These are phyloP conservation scores for Tolypocladium pustulatum DNA, from an alignment of 2,329 filamentous ascomycete genomes.

Conservation along the genomic window DNA sequence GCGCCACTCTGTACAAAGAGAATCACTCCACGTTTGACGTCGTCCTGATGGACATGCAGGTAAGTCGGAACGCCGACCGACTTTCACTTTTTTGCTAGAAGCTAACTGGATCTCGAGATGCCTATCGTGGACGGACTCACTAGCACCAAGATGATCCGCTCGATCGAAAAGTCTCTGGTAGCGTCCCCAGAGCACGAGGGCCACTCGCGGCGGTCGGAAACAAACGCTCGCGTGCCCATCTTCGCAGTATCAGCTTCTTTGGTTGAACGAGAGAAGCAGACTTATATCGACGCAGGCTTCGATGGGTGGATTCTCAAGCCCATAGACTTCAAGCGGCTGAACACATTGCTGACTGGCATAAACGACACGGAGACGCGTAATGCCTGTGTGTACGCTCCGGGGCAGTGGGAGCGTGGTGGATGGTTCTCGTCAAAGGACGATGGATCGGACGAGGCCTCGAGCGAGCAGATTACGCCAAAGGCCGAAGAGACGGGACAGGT, in stretches of 20 bases:
- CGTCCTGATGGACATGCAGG: slow-evolving; percentile 89
- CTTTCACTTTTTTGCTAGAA: background rate
- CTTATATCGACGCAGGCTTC: slow-evolving; percentile 69
- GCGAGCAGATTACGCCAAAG: slow-evolving; percentile 16
- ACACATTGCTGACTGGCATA: slow-evolving; percentile 59
- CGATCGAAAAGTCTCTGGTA: slow-evolving; percentile 47
- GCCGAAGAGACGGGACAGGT: slow-evolving; percentile 7
- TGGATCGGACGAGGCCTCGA: slow-evolving; percentile 3
- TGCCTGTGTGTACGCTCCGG: slow-evolving; percentile 56
- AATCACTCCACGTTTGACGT: slow-evolving; percentile 58
- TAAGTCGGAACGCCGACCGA: slow-evolving; percentile 27
- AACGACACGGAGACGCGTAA: slow-evolving; percentile 46
- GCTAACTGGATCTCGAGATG: slow-evolving; percentile 50
- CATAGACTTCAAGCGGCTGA: slow-evolving; percentile 68
- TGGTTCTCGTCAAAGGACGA: slow-evolving; percentile 53
- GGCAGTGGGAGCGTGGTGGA: slow-evolving; percentile 75
- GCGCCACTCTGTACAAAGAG: slow-evolving; percentile 59
- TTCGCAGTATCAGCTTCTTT: slow-evolving; percentile 83
- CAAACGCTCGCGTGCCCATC: slow-evolving; percentile 63
- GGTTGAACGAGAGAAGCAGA: slow-evolving; percentile 55
- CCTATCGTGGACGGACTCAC: slow-evolving; percentile 78
- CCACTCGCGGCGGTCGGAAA: slow-evolving; percentile 47
- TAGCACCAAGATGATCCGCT: slow-evolving; percentile 75
- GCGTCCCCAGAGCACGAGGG: slow-evolving; percentile 31
- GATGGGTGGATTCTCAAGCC: slow-evolving; percentile 89